Conservation (phyloP, 345 rosid genomes). For the Aegle marmelos region DNA sequence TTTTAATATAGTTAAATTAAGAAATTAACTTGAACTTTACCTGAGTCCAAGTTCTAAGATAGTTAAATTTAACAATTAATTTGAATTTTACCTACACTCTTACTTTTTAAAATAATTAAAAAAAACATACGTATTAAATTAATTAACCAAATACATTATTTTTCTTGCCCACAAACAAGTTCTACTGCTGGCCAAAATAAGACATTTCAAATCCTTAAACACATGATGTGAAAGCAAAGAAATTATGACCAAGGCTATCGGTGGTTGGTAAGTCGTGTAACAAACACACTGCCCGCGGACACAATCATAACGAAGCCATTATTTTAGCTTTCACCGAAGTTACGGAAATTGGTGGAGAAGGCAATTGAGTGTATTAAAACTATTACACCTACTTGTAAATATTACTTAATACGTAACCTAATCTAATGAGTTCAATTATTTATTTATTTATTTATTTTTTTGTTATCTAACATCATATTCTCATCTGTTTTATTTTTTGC, state of each 20-base stretch:
- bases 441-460: no score
- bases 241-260: neutral
- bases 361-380: neutral
- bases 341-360: neutral
- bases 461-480: neutral
- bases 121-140: no score
- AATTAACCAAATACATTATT: neutral
- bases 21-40: no score
- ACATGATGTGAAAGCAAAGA: neutral
- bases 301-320: neutral
- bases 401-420: neutral
- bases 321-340: neutral
- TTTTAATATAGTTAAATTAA: no score
- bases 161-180: no score
- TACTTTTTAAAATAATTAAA: no score
- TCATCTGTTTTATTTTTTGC: neutral
- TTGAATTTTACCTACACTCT: no score
- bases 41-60: rapidly evolving
- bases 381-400: neutral
- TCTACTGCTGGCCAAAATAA: neutral
- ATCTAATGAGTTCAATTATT: no score
- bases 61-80: no score
- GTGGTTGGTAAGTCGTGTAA: neutral
- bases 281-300: neutral
- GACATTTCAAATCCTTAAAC: neutral